Conservation (phyloP, 805 yeast species). For the Candida michaelii region DNA sequence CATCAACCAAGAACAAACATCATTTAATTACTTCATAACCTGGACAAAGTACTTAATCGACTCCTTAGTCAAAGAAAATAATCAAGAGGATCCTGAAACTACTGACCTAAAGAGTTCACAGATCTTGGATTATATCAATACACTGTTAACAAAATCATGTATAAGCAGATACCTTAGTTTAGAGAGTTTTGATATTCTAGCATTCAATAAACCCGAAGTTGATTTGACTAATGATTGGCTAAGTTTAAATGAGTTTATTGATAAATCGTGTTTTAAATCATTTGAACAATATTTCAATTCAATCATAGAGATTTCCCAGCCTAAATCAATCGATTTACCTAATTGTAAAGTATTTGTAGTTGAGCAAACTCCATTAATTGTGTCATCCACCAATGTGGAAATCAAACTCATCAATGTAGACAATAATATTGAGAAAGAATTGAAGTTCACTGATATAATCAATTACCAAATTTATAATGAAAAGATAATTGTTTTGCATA, state of each 20-base stretch:
- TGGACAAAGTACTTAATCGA: conserved; percentile 44
- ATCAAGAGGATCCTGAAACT: conserved; percentile 29
- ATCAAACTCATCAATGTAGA: background rate
- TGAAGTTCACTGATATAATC: background rate
- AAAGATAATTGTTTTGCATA: conserved; percentile 3
- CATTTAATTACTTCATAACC: conserved; percentile 43
- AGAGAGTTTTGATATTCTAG: conserved; percentile 5
- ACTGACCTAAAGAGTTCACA: conserved; percentile 19
- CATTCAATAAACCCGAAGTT: background rate
- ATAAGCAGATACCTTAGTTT: conserved; percentile 20
- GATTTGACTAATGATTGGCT: background rate
- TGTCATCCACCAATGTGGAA: background rate
- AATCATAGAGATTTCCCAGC: background rate
- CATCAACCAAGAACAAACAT: conserved; percentile 46
- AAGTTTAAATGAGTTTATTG: background rate
- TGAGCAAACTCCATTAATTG: background rate
- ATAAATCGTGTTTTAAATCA: background rate
- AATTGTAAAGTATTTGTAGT: conserved; percentile 3
- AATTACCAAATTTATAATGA: conserved; percentile 4
- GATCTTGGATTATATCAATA: conserved; percentile 25
- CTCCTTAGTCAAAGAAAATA: conserved; percentile 32
- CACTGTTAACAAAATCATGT: conserved; percentile 20
- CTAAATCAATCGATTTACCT: background rate
- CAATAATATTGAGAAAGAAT: background rate
- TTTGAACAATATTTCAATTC: conserved; percentile 13